Evolutionary conservation across 345 rosid genomes (phyloP), one percentile per base, ranked within the genome.

Genomic region (Sonneratia caseolaris): DNA sequence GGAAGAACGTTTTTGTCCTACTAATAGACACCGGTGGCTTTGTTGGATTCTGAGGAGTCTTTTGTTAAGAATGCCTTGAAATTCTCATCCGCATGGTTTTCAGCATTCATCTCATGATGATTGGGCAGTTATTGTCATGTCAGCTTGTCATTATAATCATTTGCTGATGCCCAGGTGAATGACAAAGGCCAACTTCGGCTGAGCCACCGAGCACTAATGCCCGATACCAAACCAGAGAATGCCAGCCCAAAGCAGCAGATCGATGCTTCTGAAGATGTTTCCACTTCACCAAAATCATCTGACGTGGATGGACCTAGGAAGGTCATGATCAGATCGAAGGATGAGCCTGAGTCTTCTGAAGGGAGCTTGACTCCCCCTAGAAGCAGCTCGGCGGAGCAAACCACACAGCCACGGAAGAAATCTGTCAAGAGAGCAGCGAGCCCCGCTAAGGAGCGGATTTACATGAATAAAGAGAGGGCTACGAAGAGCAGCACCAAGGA

Each of bases 131-230:
- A 7, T 57, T 42, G 22, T 22, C 64, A n/a, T 57, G 64, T n/a
- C 10, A 0, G 2, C 45, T 5, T 57, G 21, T n/a, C 22, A n/a
- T 5, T 57, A 62, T 2, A 62, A 35, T 32, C 10, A 62, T 62
- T 35, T 62, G 37, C 3, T 12, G 18, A 10, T 62, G 37, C 6
- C 66, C 86, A 94, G 98, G 86, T 95, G 74, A 92, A 92, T 73
- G 92, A 84, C 68, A 95, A 95, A 78, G 99, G 99, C 69, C 99
- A 95, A 78, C 96, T 95, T 75, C 91, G 97, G 51, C 92, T 92
- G 64, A 95, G 99, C 78, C 96, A 90, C 47, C 80, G 81, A 68
- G 96, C 97, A 42, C 83, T 95, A 68, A 92, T 90, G 79, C 94
- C 97, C 68, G 96, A 89, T 45, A 49, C 86, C 68, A 79, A 85